Evolutionary conservation across 768 basidiomycete genomes (phyloP).

Genomic region (Hypholoma fasciculare): DNA sequence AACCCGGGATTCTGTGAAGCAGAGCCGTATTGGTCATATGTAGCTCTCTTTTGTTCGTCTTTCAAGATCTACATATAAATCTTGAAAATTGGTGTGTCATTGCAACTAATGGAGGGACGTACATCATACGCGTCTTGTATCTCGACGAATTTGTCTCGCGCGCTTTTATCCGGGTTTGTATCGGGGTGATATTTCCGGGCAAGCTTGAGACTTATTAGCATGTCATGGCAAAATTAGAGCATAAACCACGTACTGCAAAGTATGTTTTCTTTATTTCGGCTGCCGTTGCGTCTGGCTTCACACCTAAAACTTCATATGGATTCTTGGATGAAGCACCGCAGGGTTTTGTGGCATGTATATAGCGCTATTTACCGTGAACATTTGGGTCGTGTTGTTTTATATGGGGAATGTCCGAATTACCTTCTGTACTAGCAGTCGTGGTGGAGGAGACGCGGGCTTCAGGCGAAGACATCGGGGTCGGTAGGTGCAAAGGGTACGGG

Average conservation of each 20-base stretch:
- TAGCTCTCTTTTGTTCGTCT: constrained; percentile 90
- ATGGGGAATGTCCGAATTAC: constrained; percentile 27
- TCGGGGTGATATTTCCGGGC: constrained; percentile 99
- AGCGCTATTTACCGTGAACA: constrained; percentile 49
- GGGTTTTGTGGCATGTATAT: constrained; percentile 69
- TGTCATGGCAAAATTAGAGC: constrained; percentile 1
- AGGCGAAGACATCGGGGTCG: constrained; percentile 35
- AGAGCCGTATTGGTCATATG: constrained; percentile 90
- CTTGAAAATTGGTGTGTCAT: constrained; percentile 13
- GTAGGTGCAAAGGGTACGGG: constrained; percentile 40
- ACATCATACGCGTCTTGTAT: constrained; percentile 98
- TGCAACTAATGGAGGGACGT: constrained; percentile 8
- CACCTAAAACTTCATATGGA: constrained; percentile 91
- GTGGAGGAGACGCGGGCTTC: constrained; percentile 18
- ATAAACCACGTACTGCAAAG: constrained; percentile 69
- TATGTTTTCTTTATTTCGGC: constrained; percentile 98
- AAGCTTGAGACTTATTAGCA: constrained; percentile 53
- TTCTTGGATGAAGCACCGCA: constrained; percentile 64
- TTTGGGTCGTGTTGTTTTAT: constrained; percentile 1
- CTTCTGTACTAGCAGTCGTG: constrained; percentile 37
- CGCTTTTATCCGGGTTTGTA: constrained; percentile 89
- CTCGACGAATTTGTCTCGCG: constrained; percentile 92
- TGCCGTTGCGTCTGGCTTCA: constrained; percentile 76
- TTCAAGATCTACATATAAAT: constrained; percentile 68
- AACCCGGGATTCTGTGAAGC: constrained; percentile 94